Conservation (phyloP, 148 eudicot genomes). For the Camellia lanceoleosa region DNA sequence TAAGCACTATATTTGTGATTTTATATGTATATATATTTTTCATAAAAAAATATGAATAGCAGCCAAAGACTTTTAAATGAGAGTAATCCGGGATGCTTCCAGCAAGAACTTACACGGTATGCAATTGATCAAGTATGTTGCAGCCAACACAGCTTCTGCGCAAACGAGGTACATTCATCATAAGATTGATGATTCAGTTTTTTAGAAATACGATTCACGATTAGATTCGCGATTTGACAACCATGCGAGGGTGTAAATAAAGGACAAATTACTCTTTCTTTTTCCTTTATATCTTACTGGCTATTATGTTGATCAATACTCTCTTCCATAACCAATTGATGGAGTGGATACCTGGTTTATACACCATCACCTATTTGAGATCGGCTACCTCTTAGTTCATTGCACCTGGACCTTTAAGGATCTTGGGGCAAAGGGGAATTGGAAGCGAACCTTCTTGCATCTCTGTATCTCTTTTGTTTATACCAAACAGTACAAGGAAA, state of each 20-base stretch:
- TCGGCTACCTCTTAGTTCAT: neutral
- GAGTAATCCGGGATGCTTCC: too few relatives aligned
- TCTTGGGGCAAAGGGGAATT: neutral
- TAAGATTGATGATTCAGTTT: too few relatives aligned
- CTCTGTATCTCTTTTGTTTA: neutral
- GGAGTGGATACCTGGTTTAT: neutral
- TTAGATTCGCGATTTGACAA: too few relatives aligned
- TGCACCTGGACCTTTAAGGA: neutral
- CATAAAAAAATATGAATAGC: too few relatives aligned
- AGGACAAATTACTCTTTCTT: neutral
- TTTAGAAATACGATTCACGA: too few relatives aligned
- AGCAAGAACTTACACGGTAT: too few relatives aligned
- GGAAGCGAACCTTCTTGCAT: neutral
- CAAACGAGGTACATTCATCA: too few relatives aligned
- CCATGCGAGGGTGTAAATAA: neutral
- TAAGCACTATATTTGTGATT: too few relatives aligned
- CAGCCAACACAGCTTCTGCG: too few relatives aligned
- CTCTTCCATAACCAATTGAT: neutral
- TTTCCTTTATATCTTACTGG: neutral
- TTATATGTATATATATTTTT: too few relatives aligned
- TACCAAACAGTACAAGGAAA: neutral
- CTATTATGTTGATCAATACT: neutral
- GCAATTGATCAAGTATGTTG: too few relatives aligned
- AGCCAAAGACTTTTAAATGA: too few relatives aligned
- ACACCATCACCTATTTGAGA: neutral